Evolutionary conservation across 2,329 filamentous ascomycete species (phyloP).

Genomic region (Diaporthe aspalathi): DNA sequence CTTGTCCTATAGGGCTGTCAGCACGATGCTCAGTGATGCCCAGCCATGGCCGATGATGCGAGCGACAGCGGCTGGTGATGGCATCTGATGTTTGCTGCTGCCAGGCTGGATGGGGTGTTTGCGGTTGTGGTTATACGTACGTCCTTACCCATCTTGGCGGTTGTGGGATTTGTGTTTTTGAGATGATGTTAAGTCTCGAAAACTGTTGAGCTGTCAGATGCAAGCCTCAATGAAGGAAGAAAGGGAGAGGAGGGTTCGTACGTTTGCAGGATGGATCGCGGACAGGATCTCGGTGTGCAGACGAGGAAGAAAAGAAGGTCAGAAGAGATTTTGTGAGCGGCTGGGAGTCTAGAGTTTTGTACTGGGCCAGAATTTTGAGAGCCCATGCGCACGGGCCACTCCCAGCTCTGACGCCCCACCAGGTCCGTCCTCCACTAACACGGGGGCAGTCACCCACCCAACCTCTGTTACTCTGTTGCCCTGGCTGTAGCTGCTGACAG

Average conservation of each 20-base stretch:
- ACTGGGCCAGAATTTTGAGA: slow-evolving; percentile 36
- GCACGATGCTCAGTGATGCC: slow-evolving; percentile 22
- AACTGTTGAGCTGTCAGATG: slow-evolving; percentile 37
- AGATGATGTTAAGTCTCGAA: slow-evolving; percentile 36
- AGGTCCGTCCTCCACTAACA: slow-evolving; percentile 30
- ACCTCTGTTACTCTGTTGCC: too few species aligned
- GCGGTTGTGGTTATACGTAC: slow-evolving; percentile 2
- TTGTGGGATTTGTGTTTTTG: slow-evolving; percentile 30
- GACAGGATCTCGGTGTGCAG: slow-evolving; percentile 40
- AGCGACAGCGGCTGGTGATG: neutral
- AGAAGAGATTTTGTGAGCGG: slow-evolving; percentile 38
- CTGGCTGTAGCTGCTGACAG: neutral
- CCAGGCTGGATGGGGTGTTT: neutral
- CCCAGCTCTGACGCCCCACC: neutral
- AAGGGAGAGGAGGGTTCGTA: slow-evolving; percentile 18
- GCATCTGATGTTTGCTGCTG: slow-evolving; percentile 17
- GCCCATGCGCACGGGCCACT: slow-evolving; percentile 33
- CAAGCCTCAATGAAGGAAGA: slow-evolving; percentile 26
- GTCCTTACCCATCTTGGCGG: slow-evolving; percentile 39
- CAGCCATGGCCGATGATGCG: neutral
- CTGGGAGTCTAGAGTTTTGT: slow-evolving; percentile 36
- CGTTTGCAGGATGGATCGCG: slow-evolving; percentile 41
- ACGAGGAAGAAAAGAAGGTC: slow-evolving; percentile 37
- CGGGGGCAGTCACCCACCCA: neutral
- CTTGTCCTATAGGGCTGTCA: slow-evolving; percentile 84